Base-by-base conservation (phyloP, 176 grass and related monocot species). In the Oryza nivara region DNA sequence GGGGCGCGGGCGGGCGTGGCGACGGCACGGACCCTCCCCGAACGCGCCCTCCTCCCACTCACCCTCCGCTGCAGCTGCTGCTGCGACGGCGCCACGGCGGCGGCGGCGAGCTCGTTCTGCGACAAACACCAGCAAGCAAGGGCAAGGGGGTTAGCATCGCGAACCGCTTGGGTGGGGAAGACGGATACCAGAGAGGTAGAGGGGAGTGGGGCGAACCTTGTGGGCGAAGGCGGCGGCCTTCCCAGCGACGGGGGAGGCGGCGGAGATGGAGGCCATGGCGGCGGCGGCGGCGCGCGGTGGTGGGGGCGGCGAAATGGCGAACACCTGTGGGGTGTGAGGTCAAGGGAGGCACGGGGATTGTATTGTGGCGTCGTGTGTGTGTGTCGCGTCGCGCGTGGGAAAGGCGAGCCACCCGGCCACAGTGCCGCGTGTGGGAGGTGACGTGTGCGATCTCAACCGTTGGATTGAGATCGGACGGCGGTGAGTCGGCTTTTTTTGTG, bases 41-140 rank as follows among this genome's bases (percentile, higher is more conserved):
- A 0, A 20, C 56, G 66, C 26, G 76, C 65, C 15, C 67, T 61
- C 69, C 89, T 75, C 68, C 73, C 67, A 22, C 82, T 79, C 68
- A 65, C 11, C 19, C 81, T 76, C 36, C 84, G 84, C 12, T 41
- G 40, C 40, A 1, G 84, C 68, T 79, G 92, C 66, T 68, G 51
- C 25, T 72, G 79, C 58, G 82, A 36, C 7, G 75, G 83, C 44
- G 89, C 14, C 17, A 32, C 30, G 28, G 34, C 34, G 34, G 77
- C 69, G 19, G 70, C 36, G 66, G 89, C 72, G 73, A 90, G 83
- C 51, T 93, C 86, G 77, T 95, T 93, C 89, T 92, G 84, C 83
- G 86, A 65, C 16, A n/a, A n/a, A 17, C 15, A 0, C 35, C 9
- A 28, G 70, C 9, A 9, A 47, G 16, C 5, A 7, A 11, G 9